Conservation (phyloP, 2,329 filamentous ascomycete genomes). For the Ascochyta pisi region DNA sequence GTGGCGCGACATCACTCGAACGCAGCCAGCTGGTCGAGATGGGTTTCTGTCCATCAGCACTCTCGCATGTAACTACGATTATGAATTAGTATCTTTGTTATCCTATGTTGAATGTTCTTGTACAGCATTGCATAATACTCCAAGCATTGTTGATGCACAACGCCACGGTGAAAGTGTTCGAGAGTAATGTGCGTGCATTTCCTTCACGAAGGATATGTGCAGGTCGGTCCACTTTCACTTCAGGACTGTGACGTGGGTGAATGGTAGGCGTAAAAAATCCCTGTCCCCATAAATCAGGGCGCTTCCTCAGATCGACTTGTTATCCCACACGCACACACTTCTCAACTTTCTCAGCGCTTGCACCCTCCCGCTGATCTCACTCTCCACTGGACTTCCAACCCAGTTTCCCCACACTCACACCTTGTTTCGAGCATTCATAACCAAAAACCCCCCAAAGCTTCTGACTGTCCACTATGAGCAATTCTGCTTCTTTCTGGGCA, state of each 20-base stretch:
- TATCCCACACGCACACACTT: background rate
- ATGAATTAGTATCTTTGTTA: no score
- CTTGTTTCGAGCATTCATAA: background rate
- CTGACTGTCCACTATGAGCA: background rate
- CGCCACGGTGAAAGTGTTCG: no score
- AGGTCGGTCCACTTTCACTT: background rate
- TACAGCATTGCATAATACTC: no score
- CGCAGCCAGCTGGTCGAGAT: no score
- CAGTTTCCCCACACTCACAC: background rate
- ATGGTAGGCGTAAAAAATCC: background rate
- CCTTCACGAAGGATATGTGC: background rate
- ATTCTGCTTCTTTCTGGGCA: constrained; percentile 7
- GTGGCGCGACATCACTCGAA: no score
- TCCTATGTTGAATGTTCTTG: no score
- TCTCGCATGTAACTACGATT: no score
- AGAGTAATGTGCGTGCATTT: background rate
- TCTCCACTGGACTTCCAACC: no score
- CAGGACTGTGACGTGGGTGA: background rate
- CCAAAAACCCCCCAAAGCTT: background rate
- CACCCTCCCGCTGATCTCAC: background rate
- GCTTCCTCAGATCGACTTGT: background rate
- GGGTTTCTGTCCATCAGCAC: no score
- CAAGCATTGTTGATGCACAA: no score
- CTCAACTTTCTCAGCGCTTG: background rate
- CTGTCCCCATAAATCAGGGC: background rate